Conservation (phyloP, 1,284 basidiomycete genomes). For the Ustilago shanxiensis region DNA sequence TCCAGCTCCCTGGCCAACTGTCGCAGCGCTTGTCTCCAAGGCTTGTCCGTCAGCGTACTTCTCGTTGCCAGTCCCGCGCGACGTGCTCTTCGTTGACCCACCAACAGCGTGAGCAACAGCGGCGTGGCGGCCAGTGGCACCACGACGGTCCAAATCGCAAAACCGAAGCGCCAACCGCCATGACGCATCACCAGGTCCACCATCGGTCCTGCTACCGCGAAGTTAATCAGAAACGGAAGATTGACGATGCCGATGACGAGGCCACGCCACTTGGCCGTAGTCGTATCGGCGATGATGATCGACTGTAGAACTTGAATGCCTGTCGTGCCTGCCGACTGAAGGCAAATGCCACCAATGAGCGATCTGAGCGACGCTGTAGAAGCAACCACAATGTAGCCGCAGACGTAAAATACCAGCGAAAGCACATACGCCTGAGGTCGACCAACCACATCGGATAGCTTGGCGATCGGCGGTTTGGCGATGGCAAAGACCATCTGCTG, state of each 20-base stretch:
- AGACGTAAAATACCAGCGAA: slow-evolving; percentile 73
- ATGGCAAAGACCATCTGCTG: slow-evolving; percentile 74
- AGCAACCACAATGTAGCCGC: slow-evolving; percentile 78
- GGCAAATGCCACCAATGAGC: slow-evolving; percentile 74
- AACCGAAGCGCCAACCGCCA: slow-evolving; percentile 80
- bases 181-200: slow-evolving; percentile 74
- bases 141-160: slow-evolving; percentile 73
- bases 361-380: slow-evolving; percentile 75
- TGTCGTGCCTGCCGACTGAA: slow-evolving; percentile 71
- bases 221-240: slow-evolving; percentile 78
- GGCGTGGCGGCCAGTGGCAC: slow-evolving; percentile 65
- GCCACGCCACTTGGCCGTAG: slow-evolving; percentile 82
- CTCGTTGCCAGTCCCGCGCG: slow-evolving; percentile 45
- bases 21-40: slow-evolving; percentile 39
- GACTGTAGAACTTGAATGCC: slow-evolving; percentile 72
- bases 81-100: slow-evolving; percentile 62
- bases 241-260: slow-evolving; percentile 75
- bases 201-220: slow-evolving; percentile 77
- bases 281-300: slow-evolving; percentile 78
- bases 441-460: slow-evolving; percentile 79
- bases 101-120: slow-evolving; percentile 60
- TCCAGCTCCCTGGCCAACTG: slow-evolving; percentile 74
- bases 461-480: slow-evolving; percentile 84
- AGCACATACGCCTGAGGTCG: slow-evolving; percentile 75
- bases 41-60: slow-evolving; percentile 39